These are phyloP conservation scores for Irpex sp. DNA, from an alignment of 1,284 basidiomycete genomes.

Conservation along the genomic window DNA sequence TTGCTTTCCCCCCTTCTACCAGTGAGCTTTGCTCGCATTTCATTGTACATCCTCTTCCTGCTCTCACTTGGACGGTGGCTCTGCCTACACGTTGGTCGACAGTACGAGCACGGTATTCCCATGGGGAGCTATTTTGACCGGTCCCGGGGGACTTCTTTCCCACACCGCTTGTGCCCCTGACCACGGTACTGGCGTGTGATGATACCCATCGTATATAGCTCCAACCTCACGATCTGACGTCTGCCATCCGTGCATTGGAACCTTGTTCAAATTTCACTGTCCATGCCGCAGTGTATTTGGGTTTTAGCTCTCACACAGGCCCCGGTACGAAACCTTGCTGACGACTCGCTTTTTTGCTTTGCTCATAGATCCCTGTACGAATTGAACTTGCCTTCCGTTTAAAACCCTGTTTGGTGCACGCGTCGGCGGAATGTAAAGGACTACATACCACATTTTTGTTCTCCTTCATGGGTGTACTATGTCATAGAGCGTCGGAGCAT, in stretches of 20 bases:
- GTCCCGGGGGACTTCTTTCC: neutral
- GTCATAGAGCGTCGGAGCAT: neutral
- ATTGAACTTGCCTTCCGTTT: neutral
- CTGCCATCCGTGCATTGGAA: neutral
- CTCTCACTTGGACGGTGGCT: neutral
- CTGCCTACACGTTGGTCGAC: neutral
- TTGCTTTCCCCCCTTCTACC: neutral
- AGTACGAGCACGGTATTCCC: neutral
- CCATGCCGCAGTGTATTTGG: neutral
- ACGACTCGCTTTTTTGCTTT: neutral
- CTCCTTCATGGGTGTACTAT: neutral
- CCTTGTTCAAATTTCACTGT: neutral
- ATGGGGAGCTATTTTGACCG: neutral
- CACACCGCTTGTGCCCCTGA: neutral
- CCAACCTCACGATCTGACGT: constrained; percentile 1
- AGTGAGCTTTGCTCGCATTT: neutral
- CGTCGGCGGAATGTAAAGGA: neutral
- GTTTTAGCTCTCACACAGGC: neutral
- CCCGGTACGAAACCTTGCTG: neutral
- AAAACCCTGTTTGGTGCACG: neutral
- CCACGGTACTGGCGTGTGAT: neutral
- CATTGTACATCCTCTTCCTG: neutral
- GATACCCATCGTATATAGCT: neutral
- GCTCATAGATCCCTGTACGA: neutral
- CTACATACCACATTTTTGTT: neutral